phyloP scores from a whole-genome alignment of 1,284 basidiomycete genomes.

The Sparassis latifolia region DNA sequence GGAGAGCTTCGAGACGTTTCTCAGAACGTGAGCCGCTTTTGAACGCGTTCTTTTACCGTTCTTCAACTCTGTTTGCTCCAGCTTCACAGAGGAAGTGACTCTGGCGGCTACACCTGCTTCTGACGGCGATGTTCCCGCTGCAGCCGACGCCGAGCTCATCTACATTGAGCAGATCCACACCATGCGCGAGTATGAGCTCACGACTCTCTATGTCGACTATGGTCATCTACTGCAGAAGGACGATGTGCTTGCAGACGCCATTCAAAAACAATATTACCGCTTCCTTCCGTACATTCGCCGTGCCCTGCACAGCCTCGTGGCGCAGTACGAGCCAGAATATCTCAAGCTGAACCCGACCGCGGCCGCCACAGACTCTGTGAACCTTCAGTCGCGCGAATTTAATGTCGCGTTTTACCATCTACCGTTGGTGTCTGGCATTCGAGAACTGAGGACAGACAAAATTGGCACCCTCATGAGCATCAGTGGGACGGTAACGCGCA shows the following conservation, averaged over 20 bases:
- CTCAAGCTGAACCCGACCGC: constrained; percentile 85
- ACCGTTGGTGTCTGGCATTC: constrained; percentile 91
- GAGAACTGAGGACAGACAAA: constrained; percentile 89
- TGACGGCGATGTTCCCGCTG: constrained; percentile 52
- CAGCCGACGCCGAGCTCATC: constrained; percentile 56
- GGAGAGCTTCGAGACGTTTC: constrained; percentile 85
- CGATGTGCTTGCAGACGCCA: constrained; percentile 88
- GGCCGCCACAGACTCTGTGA: constrained; percentile 75
- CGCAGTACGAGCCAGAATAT: constrained; percentile 86
- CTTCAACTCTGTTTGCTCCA: constrained; percentile 23
- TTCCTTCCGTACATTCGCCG: constrained; percentile 93
- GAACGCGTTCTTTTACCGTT: background rate
- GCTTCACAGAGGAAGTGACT: constrained; percentile 77
- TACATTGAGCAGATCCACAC: constrained; percentile 91
- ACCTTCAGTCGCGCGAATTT: constrained; percentile 89
- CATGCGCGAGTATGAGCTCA: constrained; percentile 89
- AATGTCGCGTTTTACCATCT: constrained; percentile 94
- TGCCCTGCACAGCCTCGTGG: constrained; percentile 85
- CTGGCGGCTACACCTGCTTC: constrained; percentile 72
- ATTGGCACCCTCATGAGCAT: constrained; percentile 93
- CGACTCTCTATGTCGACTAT: constrained; percentile 96
- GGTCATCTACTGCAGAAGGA: constrained; percentile 86
- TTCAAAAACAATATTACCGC: constrained; percentile 93
- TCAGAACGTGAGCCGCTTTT: constrained; percentile 68
- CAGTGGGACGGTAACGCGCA: constrained; percentile 94